Conservation (phyloP, 176 grass and related monocot species). For the Themeda triandra region DNA sequence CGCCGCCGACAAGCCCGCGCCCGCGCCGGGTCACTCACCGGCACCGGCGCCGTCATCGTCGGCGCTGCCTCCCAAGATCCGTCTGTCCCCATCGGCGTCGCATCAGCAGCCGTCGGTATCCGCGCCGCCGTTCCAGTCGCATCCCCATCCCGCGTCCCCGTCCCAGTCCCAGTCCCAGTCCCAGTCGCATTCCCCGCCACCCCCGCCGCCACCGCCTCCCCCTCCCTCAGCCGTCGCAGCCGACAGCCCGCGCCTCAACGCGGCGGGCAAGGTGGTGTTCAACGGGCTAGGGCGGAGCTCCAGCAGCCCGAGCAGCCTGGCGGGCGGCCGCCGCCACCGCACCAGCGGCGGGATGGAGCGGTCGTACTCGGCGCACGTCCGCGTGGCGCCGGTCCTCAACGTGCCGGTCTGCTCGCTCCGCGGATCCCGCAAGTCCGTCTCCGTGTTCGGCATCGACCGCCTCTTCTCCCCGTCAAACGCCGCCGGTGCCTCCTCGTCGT, state of each 20-base stretch:
- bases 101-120: neutral
- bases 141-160: neutral
- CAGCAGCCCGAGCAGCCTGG: conserved; percentile 85
- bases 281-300: conserved; percentile 70
- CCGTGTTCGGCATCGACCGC: conserved; percentile 81
- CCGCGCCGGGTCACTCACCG: too few species aligned
- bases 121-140: neutral
- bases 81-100: conserved; percentile 12
- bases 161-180: neutral
- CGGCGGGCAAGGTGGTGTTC: conserved; percentile 94
- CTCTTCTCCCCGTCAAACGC: conserved; percentile 48
- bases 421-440: conserved; percentile 71
- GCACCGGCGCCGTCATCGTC: neutral
- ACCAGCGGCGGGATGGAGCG: conserved; percentile 53
- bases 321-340: conserved; percentile 45
- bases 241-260: conserved; percentile 88
- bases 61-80: conserved; percentile 46
- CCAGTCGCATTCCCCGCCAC: neutral
- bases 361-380: conserved; percentile 91
- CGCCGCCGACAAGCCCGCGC: neutral
- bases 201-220: neutral
- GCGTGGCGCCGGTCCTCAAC: conserved; percentile 80
- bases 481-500: neutral
- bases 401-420: conserved; percentile 87
- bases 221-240: conserved; percentile 38